Conservation (phyloP, 1,139 yeast species). For the Debaryomyces subglobosus region DNA sequence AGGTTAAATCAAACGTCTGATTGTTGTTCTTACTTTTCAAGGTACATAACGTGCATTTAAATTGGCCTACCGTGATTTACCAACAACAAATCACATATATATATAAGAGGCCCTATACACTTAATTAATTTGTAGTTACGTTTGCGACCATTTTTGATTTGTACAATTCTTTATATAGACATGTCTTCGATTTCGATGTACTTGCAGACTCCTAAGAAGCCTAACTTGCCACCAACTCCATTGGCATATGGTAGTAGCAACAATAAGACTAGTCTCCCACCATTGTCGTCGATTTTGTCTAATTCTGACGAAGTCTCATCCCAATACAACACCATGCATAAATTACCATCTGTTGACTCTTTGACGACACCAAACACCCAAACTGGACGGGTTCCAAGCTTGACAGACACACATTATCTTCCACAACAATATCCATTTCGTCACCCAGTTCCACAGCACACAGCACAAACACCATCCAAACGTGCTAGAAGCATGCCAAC, state of each 20-base stretch:
- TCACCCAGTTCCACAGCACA: slow-evolving; percentile 8
- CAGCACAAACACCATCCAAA: slow-evolving; percentile 6
- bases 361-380: slow-evolving; percentile 20
- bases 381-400: slow-evolving; percentile 5
- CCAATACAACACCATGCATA: slow-evolving; percentile 11
- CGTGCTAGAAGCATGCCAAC: slow-evolving; percentile 3
- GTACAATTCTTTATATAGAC: neutral
- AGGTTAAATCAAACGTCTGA: slow-evolving; percentile 1
- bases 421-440: slow-evolving; percentile 10
- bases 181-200: slow-evolving; percentile 16
- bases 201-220: slow-evolving; percentile 37
- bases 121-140: neutral
- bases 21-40: slow-evolving; percentile 7
- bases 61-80: slow-evolving; percentile 6
- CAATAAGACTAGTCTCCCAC: slow-evolving; percentile 40
- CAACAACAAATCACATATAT: neutral
- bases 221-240: slow-evolving; percentile 32
- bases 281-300: slow-evolving; percentile 39
- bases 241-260: slow-evolving; percentile 21
- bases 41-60: slow-evolving; percentile 7
- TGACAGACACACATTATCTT: slow-evolving; percentile 9
- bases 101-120: neutral
- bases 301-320: slow-evolving; percentile 20
- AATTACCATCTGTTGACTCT: slow-evolving; percentile 28
- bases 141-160: neutral